Evolutionary conservation across 108 stramenopile genomes (phyloP).

Genomic region (Skeletonema menzelii): DNA sequence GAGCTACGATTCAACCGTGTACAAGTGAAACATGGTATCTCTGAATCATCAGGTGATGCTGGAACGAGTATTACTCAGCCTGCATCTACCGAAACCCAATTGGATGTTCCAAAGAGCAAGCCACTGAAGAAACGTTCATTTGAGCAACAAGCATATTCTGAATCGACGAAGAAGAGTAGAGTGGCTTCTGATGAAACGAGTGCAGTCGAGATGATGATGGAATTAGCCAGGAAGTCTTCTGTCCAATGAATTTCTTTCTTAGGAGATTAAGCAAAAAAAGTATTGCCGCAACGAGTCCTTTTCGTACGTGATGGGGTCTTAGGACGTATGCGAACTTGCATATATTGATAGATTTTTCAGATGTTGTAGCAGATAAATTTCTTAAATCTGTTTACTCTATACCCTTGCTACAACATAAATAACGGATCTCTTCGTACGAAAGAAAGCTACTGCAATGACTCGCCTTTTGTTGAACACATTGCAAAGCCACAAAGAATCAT

Average conservation of each 20-base stretch:
- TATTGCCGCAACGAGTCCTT: no score
- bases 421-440: no score
- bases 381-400: no score
- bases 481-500: no score
- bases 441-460: no score
- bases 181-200: background rate
- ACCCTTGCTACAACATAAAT: no score
- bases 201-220: background rate
- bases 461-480: no score
- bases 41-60: constrained; percentile 2
- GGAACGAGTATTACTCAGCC: background rate
- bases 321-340: no score
- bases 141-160: background rate
- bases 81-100: constrained; percentile 11
- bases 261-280: no score
- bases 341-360: no score
- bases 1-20: constrained; percentile 49
- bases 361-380: no score
- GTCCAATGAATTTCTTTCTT: background rate
- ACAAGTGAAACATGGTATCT: background rate
- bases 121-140: constrained; percentile 25
- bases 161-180: background rate
- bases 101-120: constrained; percentile 9
- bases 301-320: no score
- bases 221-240: background rate